Percentiles rank a stretch among this genome's conserved stretches.
phyloP scores from a whole-genome alignment of 2,329 filamentous ascomycete genomes.

The Beauveria bassiana region DNA sequence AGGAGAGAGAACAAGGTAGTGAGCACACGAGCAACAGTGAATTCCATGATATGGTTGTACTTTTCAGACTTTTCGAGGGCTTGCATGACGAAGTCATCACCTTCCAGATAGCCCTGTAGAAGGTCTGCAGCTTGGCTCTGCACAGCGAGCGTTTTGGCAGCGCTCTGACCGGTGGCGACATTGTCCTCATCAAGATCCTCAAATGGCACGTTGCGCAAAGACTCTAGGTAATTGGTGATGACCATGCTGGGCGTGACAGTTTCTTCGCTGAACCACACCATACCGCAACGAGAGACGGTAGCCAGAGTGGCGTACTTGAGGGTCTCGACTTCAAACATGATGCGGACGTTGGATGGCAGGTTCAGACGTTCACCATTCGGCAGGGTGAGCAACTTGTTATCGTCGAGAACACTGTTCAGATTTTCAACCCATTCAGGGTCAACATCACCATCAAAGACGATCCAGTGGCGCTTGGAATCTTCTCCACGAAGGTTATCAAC shows the following conservation, averaged over 20 bases:
- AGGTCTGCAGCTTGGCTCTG: conserved; percentile 76
- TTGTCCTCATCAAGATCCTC: conserved; percentile 95
- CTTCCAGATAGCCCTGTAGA: conserved; percentile 65
- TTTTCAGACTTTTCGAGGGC: conserved; percentile 67
- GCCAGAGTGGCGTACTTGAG: conserved; percentile 95
- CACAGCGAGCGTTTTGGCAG: conserved; percentile 69
- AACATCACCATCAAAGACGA: conserved; percentile 97
- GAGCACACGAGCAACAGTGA: conserved; percentile 81
- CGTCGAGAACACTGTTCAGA: conserved; percentile 96
- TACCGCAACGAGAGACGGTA: conserved; percentile 98
- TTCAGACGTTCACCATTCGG: conserved; percentile 98
- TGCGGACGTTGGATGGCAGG: conserved; percentile 86
- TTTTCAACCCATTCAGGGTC: conserved; percentile 99
- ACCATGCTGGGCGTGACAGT: conserved; percentile 91
- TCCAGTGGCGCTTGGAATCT: conserved; percentile 96
- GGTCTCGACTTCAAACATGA: conserved; percentile 99
- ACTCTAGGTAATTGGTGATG: conserved; percentile 82
- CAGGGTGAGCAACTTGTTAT: conserved; percentile 95
- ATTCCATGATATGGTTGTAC: conserved; percentile 98
- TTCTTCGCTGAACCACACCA: conserved; percentile 99
- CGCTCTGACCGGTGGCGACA: conserved; percentile 64
- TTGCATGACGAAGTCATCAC: conserved; percentile 72
- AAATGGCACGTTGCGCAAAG: conserved; percentile 73
- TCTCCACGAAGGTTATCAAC: conserved; percentile 98
- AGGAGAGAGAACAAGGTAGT: conserved; percentile 91